Evolutionary conservation across 2,329 filamentous ascomycete species (phyloP), one percentile per base, ranked within the genome.

Genomic region (Claviceps monticola): DNA sequence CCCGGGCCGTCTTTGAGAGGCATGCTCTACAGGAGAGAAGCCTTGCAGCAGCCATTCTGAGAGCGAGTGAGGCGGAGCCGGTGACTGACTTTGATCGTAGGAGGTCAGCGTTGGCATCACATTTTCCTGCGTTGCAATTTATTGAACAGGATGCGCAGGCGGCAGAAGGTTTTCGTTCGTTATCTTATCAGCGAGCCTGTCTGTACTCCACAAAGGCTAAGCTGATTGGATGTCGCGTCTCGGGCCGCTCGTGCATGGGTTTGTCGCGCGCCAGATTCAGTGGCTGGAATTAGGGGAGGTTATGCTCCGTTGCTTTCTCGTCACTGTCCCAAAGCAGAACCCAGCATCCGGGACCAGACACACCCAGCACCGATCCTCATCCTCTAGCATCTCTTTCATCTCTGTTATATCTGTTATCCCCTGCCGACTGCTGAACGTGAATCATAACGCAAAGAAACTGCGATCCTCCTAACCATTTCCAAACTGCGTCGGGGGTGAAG

Each of bases 121-220:
- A 11, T 11, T 34, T 4, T 34, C 9, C 29, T 11, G 29, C 29
- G 29, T 11, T 34, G 11, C 9, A 34, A 34, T 34, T 11, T 11
- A 34, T 34, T 34, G 29, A 34, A 34, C 29, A 34, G 26, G 26
- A 29, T 29, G 26, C 8, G 26, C 26, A 19, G 19, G 19, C 19
- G 19, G 19, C 19, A 41, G 2, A n/a, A n/a, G 39, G n/a, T n/a
- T 41, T 41, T 41, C 17, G 39, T 41, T 41, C 17, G 39, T 54
- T 56, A 56, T 56, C 54, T 57, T 56, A 56, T 57, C 46, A 41
- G n/a, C 48, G 34, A 80, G 69, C 72, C 85, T 60, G 29, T 5
- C 11, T 21, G 8, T 19, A 37, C 9, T 39, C 23, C 37, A 17
- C 47, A 49, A 45, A 29, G 5, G 8, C 23, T 36, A 23, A 17